These are phyloP conservation scores for Pyrus betulifolia DNA, from an alignment of 306 rosid genomes.

Conservation along the genomic window DNA sequence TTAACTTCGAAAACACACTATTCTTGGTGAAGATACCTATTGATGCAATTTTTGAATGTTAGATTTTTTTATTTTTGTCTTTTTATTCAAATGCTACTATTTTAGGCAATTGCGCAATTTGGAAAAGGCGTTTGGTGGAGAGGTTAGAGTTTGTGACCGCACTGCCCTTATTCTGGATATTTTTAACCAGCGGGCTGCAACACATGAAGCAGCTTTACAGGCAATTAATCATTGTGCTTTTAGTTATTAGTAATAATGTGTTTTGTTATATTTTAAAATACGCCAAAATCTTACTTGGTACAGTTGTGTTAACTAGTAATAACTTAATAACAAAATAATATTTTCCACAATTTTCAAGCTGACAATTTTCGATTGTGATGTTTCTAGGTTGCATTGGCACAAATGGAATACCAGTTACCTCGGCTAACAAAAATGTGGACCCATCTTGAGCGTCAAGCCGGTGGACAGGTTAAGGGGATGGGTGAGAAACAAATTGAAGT, in stretches of 20 bases:
- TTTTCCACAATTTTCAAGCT: constrained; percentile 6
- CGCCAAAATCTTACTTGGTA: background rate
- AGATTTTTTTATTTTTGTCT: background rate
- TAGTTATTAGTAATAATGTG: background rate
- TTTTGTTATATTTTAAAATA: background rate
- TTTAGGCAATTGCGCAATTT: constrained; percentile 83
- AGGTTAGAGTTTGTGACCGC: constrained; percentile 95
- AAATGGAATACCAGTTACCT: constrained; percentile 97
- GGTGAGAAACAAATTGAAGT: constrained; percentile 99
- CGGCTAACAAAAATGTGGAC: constrained; percentile 96
- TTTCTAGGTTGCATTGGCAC: constrained; percentile 84
- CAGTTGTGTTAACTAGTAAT: background rate
- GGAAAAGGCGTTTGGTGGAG: constrained; percentile 90
- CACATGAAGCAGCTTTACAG: constrained; percentile 98
- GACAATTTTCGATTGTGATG: constrained; percentile 8
- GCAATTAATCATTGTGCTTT: constrained; percentile 21
- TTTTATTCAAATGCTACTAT: constrained; percentile 2
- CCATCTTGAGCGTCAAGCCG: constrained; percentile 98
- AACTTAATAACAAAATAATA: background rate
- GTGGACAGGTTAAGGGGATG: constrained; percentile 98
- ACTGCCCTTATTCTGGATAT: constrained; percentile 90
- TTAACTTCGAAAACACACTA: background rate
- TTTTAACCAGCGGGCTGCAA: constrained; percentile 97
- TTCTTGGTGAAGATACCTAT: background rate
- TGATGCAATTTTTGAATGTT: background rate